Base-by-base conservation (phyloP, 495 filamentous ascomycete species). In the Friedmanniomyces simplex region DNA sequence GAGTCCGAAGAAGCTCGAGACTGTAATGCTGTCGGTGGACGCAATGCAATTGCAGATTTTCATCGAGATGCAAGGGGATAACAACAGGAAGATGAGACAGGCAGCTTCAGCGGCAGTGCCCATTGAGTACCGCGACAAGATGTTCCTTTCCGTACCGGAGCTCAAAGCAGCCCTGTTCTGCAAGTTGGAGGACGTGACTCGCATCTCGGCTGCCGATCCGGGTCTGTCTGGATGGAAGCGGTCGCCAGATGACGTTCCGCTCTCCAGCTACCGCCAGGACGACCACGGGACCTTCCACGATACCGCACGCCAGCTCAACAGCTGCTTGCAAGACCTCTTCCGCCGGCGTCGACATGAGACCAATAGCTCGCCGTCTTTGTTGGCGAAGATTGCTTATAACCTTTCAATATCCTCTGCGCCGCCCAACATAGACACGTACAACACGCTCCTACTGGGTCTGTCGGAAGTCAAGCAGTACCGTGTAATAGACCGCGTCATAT, bases 351-450 rank as follows among this genome's bases (percentile, higher is more conserved):
- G 10, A 12, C 30, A 32, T 7, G 18, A 14, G 10, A 21, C 24
- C 11, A 13, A 61, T 1, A 26, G 16, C 24, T 45, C 36, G 16
- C 24, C 54, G 18, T 32, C 43, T 1, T 26, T 72, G 28, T 66
- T 84, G 10, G 76, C 74, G 2, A 82, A 80, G 61, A 76, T 90
- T 25, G 86, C 81, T 68, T 83, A 82, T 63, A 84, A 85, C 67
- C 68, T 91, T 2, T 73, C 88, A 13, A 69, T 77, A 2, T 79
- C 75, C 4, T 58, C 69, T 4, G 67, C 77, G 3, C 76, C 82
- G 5, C 85, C 85, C 1, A 76, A 75, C 51, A 73, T 84, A 16
- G 64, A 76, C 32, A 89, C 82, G 12, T 89, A 83, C 71, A 88
- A 88, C 62, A 71, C 75, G 30, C 72, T 91, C 24, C 76, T 91